Base-by-base conservation (phyloP, 176 grass and related monocot genomes). In the Hsuehochloa calcarea region DNA sequence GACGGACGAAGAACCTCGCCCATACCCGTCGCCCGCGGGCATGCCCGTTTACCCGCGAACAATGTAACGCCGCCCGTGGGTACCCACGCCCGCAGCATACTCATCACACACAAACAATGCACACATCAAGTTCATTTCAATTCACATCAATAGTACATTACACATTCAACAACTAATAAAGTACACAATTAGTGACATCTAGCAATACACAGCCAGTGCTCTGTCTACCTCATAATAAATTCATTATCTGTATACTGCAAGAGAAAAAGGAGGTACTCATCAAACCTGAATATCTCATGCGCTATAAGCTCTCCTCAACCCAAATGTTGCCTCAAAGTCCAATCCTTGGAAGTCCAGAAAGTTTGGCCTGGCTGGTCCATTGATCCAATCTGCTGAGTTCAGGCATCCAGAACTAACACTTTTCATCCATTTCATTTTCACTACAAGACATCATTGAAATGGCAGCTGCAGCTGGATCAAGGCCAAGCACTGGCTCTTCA, bases 231-330 rank as follows among this genome's bases (percentile, higher is more conserved):
- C 58, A 60, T 34, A 73, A 90, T 19, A 47, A n/a, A 86, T 82
- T 79, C 80, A 74, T 54, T 62, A 79, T 84, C 5, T 68, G 17
- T 47, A 46, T 35, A 13, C 26, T 67, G 52, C 43, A 83, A 74
- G 40, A 83, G 51, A 61, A 46, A 70, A 82, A 82, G 10, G 68
- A 79, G 59, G 15, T 1, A 35, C 39, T 85, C 65, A 79, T 87
- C 80, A 29, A 44, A 99, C 97, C 97, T 99, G 86, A 82, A 99
- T 99, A 84, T 99, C 97, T 59, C 97, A 92, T 78, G 96, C 97
- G 27, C 97, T 99, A 46, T 88, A 99, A 45, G 97, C 91, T 79
- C 97, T 92, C 82, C 97, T 87, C 75, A 99, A 47, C 45, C 93
- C 93, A 72, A 92, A 96, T n/a, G 88, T 92, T 55, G 82, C 81